Evolutionary conservation across 169 alveolate genomes (phyloP).

Genomic region (Plasmodium coatneyi): DNA sequence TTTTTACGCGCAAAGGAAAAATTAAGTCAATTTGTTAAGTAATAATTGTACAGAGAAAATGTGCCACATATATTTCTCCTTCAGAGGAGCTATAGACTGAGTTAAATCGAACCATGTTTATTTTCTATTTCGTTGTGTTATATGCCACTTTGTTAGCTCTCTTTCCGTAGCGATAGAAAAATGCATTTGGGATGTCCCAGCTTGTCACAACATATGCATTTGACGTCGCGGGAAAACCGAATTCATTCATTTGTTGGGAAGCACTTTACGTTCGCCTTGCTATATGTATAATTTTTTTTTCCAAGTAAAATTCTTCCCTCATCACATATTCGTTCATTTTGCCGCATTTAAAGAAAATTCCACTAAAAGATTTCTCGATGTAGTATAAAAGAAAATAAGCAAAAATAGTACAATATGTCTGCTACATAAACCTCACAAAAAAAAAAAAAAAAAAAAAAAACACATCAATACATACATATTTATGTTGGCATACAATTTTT

Average conservation of each 20-base stretch:
- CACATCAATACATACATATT: not conserved
- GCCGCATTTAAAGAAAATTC: not conserved
- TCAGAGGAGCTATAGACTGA: not conserved
- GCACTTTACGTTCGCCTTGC: not conserved
- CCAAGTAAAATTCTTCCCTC: not conserved
- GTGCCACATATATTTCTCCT: not conserved
- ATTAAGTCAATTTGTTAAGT: not conserved
- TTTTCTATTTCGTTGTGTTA: not conserved
- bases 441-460: not conserved
- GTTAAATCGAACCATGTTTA: not conserved
- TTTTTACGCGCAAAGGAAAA: not conserved
- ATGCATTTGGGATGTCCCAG: not conserved
- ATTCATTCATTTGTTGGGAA: not conserved
- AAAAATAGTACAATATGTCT: not conserved
- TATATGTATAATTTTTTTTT: not conserved
- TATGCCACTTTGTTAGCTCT: not conserved
- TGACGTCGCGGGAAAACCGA: not conserved
- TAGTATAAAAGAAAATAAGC: not conserved
- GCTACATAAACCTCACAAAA: not conserved
- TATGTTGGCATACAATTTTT: not conserved
- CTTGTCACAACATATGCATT: not conserved
- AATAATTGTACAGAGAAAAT: not conserved
- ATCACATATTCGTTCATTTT: not conserved
- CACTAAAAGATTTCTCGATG: not conserved
- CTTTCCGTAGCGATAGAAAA: not conserved